Base-by-base conservation (phyloP, 805 yeast species). In the Zygoascus tannicola region DNA sequence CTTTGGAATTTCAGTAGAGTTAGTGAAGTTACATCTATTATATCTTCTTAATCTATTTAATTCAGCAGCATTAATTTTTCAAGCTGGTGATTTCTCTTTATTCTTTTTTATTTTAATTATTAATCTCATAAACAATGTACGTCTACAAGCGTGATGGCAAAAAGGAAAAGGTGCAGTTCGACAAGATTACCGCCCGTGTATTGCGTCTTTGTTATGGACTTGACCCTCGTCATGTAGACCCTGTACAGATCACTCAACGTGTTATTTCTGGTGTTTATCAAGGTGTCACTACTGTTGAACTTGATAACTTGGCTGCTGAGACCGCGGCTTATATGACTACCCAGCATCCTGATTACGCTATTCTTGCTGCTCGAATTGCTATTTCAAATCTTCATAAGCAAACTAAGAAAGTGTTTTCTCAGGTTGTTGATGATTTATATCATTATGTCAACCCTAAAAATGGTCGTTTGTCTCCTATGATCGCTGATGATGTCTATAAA, bases 261-360 rank as follows among this genome's bases (percentile, higher is more conserved):
- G 94, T 90, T 56, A 88, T 87, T 50, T 51, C 56, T 36, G 97
- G 97, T 60, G 94, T 88, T 40, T 87, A 85, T 59, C 90, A 84
- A 57, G 96, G 96, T 57, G 96, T 87, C 44, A 85, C 86, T 56
- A 87, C 95, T 41, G 74, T 79, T 46, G 95, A 88, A 58, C 63
- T 78, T 40, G 81, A 75, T 32, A 58, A 62, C 48, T 46, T 56
- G 45, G 84, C 95, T 38, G 94, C 97, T 30, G 97, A 90, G 64
- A 85, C 95, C 22, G 94, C 95, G 45, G 97, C 96, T 22, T 82
- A 83, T 57, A 81, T 90, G 94, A 83, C 95, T 44, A 88, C 97
- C 14, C 75, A 83, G 50, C 97, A 90, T 62, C 97, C 97, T 15
- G 96, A 90, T 65, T 88, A 90, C 59, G 94, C 95, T 18, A 75